Conservation (phyloP, 495 filamentous ascomycete genomes). For the Parachaetomium inaequale region DNA sequence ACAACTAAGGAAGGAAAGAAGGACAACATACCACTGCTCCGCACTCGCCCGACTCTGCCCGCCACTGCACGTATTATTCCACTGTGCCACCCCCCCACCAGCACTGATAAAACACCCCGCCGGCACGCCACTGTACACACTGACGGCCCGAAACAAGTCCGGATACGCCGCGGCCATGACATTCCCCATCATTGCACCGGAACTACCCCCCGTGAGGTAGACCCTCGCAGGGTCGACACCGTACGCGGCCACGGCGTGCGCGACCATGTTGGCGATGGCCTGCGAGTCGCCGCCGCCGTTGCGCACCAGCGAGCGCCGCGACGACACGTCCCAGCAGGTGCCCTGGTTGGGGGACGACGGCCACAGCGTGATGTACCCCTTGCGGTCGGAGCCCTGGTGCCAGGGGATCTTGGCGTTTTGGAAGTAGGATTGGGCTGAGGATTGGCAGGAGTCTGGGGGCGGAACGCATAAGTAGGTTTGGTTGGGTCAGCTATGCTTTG, state of each 20-base stretch:
- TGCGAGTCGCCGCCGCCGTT: slow-evolving; percentile 39
- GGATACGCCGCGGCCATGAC: slow-evolving; percentile 58
- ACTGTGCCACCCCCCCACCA: slow-evolving; percentile 39
- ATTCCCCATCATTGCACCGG: slow-evolving; percentile 47
- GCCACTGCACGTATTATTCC: slow-evolving; percentile 43
- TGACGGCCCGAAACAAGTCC: slow-evolving; percentile 52
- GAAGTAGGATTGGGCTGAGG: slow-evolving; percentile 51
- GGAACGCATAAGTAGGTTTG: no score
- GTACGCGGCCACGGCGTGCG: slow-evolving; percentile 36
- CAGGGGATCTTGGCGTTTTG: slow-evolving; percentile 48
- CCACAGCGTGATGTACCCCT: slow-evolving; percentile 57
- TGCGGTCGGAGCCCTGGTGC: slow-evolving; percentile 46
- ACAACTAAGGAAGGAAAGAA: not conserved
- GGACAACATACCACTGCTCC: slow-evolving; percentile 33
- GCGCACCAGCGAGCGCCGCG: not conserved
- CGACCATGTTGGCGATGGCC: slow-evolving; percentile 45
- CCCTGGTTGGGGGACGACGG: slow-evolving; percentile 19
- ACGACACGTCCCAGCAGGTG: slow-evolving; percentile 14
- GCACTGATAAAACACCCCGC: slow-evolving; percentile 53
- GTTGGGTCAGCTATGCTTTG: no score
- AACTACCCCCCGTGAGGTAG: slow-evolving; percentile 40
- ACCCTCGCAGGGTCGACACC: slow-evolving; percentile 32
- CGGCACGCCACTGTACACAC: slow-evolving; percentile 55
- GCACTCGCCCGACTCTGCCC: slow-evolving; percentile 40
- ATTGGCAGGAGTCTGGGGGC: slow-evolving; percentile 58